Evolutionary conservation across 192 early-diverging fungal species (phyloP), one percentile per base, ranked within the genome.

Genomic region (Podila verticillata): DNA sequence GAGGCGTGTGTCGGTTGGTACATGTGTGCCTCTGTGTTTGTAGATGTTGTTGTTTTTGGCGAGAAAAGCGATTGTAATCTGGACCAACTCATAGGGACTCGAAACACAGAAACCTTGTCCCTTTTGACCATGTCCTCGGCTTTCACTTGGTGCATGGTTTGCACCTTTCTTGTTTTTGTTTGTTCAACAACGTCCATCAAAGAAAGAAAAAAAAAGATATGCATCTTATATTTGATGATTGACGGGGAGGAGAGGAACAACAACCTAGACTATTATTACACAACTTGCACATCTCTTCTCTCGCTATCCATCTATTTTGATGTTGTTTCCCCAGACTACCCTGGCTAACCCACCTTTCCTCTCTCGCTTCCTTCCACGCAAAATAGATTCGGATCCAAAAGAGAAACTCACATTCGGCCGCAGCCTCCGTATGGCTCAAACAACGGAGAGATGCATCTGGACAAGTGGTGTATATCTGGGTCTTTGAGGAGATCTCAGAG

Each of bases 371-470:
- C 51, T 54, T 19, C 15, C 22, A 54, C 20, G 8, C 56, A 36
- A 58, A 35, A 63, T 67, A 88, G 89, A 67, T 90, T 26, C 83
- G 87, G 8, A 90, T 91, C 60, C 65, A 84, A 57, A 90, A 88
- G 66, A 71, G 79, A 28, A 84, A 88, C 65, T 79, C 85, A 1
- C 72, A 84, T 32, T 84, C 75, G 10, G 84, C 87, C 39, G 85
- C 89, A 57, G 90, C 90, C 22, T 87, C 88, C 7, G 70, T 91
- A 12, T 91, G 90, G 90, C 79, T 91, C 31, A 91, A 91, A 57
- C 84, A 83, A 22, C 88, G 88, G 58, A 81, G 48, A 47, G 84
- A 85, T 59, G 68, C 82, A 31, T 29, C 51, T 57, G 89, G 84
- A 5, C 70, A 83, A 29, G 49, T 65, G 3, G 70, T 91, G 30